Conservation (phyloP, 441 rosid species). For the Erysimum pusillum region DNA sequence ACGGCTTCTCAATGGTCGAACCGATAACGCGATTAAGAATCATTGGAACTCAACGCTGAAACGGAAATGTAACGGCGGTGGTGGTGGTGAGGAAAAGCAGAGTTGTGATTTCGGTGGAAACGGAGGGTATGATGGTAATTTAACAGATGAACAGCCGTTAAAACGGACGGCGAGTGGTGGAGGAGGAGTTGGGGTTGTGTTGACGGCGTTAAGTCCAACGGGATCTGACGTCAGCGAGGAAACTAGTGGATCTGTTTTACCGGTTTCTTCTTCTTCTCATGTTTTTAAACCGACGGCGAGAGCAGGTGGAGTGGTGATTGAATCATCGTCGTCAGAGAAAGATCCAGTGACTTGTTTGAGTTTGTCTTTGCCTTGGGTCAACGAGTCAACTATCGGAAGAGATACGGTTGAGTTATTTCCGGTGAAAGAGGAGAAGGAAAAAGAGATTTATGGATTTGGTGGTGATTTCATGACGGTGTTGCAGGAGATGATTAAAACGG, state of each 20-base stretch:
- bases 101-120: conserved; percentile 35
- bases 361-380: conserved; percentile 47
- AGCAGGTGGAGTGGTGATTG: conserved; percentile 26
- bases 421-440: conserved; percentile 9
- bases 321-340: conserved; percentile 11
- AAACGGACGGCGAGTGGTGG: conserved; percentile 45
- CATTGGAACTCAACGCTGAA: conserved; percentile 68
- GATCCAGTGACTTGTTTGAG: conserved; percentile 50
- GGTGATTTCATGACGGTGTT: conserved; percentile 49
- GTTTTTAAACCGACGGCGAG: conserved; percentile 42
- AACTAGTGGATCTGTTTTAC: conserved; percentile 25
- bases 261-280: no score
- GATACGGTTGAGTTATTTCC: conserved; percentile 33
- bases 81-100: conserved; percentile 34
- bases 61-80: conserved; percentile 44
- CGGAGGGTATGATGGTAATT: conserved; percentile 45
- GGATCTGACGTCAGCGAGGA: conserved; percentile 59
- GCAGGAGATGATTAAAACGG: conserved; percentile 57
- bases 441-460: conserved; percentile 32
- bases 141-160: conserved; percentile 39
- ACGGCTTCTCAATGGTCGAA: conserved; percentile 59
- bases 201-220: conserved; percentile 45
- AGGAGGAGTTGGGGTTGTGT: conserved; percentile 7
- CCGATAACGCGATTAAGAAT: conserved; percentile 68
- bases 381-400: conserved; percentile 7